Base-by-base conservation (phyloP, 805 yeast genomes). In the Wickerhamiella dianesei region DNA sequence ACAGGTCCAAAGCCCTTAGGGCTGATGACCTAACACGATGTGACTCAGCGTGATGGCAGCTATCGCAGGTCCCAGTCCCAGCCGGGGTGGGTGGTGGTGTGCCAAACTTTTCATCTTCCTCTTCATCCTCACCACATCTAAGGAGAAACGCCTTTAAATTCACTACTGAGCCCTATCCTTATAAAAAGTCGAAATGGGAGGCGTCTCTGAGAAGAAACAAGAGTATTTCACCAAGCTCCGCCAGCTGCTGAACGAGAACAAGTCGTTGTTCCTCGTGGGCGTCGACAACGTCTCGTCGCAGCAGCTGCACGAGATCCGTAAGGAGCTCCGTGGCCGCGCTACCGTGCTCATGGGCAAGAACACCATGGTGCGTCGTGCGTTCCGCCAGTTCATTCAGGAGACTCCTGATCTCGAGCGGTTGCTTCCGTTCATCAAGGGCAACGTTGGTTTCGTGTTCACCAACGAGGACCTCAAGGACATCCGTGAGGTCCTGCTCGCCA, bases 281-380 rank as follows among this genome's bases (percentile, higher is more conserved):
- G 96, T 92, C 64, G 99, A 92, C 78, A 92, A 92, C 79, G 99
- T 92, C 69, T 85, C 97, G 60, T 92, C 99, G 63, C 98, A 92
- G 79, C 98, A 92, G 77, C 88, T 92, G 96, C 99, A 92, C 77
- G 95, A 92, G 80, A 79, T 87, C 77, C 87, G 99, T 83, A 87
- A 83, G 79, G 73, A 86, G 59, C 81, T 92, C 67, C 87, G 99
- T 77, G 84, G 86, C 61, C 82, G 79, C 53, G 98, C 92, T 66
- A 92, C 84, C 61, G 88, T 92, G 61, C 76, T 92, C 67, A 92
- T 92, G 98, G 99, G 99, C 78, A 92, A 92, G 84, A 92, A 92
- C 96, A 92, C 99, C 80, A 89, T 92, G 97, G 95, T 92, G 61
- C 86, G 99, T 79, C 87, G 97, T 77, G 99, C 98, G 69, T 76